Conservation (phyloP, 2,329 filamentous ascomycete genomes). For the Paradendryphiella salina region DNA sequence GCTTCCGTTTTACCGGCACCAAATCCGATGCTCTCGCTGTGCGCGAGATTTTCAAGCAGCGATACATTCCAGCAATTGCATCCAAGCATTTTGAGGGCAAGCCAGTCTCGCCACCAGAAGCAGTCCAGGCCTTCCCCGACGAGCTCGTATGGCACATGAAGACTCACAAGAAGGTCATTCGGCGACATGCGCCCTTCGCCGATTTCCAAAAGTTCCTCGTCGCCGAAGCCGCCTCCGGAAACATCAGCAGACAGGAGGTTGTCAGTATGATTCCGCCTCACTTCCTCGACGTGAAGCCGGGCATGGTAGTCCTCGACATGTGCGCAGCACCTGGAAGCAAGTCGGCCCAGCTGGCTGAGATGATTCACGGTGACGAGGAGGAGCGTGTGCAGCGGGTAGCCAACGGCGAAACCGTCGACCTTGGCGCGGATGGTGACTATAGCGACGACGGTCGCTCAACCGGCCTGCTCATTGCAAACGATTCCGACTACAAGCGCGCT, state of each 20-base stretch:
- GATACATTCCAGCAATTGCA: constrained; percentile 88
- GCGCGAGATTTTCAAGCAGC: constrained; percentile 81
- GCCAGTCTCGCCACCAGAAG: constrained; percentile 76
- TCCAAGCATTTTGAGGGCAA: constrained; percentile 82
- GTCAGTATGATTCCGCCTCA: constrained; percentile 99
- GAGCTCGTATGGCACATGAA: constrained; percentile 97
- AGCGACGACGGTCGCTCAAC: constrained; percentile 83
- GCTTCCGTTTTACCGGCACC: constrained; percentile 95
- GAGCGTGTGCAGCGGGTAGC: constrained; percentile 75
- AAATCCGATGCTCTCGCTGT: constrained; percentile 94
- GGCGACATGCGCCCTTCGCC: constrained; percentile 90
- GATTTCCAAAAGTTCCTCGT: constrained; percentile 98
- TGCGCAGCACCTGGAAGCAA: constrained; percentile 98
- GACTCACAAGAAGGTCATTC: constrained; percentile 92
- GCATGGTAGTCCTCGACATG: constrained; percentile 92
- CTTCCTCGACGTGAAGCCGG: constrained; percentile 85
- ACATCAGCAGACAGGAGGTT: constrained; percentile 95
- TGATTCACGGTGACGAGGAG: constrained; percentile 92
- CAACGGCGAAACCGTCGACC: constrained; percentile 63
- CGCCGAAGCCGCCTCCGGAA: constrained; percentile 93
- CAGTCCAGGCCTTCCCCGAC: constrained; percentile 92
- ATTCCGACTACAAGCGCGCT: constrained; percentile 92
- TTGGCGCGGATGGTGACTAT: constrained; percentile 57
- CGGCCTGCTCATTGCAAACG: constrained; percentile 91
- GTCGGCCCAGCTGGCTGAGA: constrained; percentile 90